phyloP scores from a whole-genome alignment of 257 asterid genomes.

The Solanum pennellii region DNA sequence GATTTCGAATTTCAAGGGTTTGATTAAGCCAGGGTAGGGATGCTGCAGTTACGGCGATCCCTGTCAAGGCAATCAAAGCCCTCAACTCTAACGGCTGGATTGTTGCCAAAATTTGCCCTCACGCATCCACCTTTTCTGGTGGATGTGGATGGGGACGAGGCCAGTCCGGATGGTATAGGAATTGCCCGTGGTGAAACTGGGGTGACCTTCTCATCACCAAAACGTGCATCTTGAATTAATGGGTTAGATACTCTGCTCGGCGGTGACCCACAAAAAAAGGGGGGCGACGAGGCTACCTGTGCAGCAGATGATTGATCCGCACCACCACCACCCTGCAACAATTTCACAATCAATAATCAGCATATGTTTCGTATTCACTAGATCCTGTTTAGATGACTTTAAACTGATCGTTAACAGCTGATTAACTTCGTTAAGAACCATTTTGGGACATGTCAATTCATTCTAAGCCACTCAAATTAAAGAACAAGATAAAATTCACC shows the following conservation, averaged over 20 bases:
- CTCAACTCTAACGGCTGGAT: slow-evolving; percentile 88
- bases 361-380: neutral
- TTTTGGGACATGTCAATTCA: neutral
- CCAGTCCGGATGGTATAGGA: slow-evolving; percentile 42
- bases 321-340: slow-evolving; percentile 47
- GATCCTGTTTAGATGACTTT: neutral
- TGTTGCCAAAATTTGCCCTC: slow-evolving; percentile 82
- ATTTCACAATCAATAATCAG: neutral
- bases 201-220: slow-evolving; percentile 53
- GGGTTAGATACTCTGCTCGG: slow-evolving; percentile 99
- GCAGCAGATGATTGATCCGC: slow-evolving; percentile 39
- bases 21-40: slow-evolving; percentile 78
- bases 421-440: neutral
- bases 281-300: slow-evolving; percentile 94
- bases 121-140: slow-evolving; percentile 64
- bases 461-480: neutral
- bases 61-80: slow-evolving; percentile 93
- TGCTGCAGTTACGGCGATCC: slow-evolving; percentile 90
- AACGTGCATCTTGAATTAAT: slow-evolving; percentile 77
- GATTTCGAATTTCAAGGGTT: neutral
- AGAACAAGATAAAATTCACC: neutral
- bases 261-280: slow-evolving; percentile 98
- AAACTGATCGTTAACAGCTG: neutral
- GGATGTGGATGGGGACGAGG: slow-evolving; percentile 51
- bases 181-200: slow-evolving; percentile 58